Evolutionary conservation across 2,329 filamentous ascomycete species (phyloP).

Genomic region (Claviceps digitariae): DNA sequence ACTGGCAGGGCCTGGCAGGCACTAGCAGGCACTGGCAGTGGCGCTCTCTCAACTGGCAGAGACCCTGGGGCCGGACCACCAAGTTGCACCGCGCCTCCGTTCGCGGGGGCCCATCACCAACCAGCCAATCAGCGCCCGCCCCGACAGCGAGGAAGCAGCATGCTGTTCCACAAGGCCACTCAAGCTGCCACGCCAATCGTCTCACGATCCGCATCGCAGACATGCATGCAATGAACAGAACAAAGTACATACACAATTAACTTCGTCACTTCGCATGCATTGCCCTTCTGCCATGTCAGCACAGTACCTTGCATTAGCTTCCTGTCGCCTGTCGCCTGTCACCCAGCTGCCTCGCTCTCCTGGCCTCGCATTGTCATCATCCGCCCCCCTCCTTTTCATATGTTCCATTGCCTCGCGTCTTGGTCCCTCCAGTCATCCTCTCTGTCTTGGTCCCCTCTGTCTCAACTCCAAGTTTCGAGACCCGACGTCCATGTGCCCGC

Average conservation of each 20-base stretch:
- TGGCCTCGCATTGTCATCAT: background rate
- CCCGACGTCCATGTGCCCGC: background rate
- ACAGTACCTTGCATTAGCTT: background rate
- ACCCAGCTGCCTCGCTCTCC: background rate
- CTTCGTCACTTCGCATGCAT: background rate
- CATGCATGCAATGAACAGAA: no score
- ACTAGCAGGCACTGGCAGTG: background rate
- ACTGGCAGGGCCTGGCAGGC: background rate
- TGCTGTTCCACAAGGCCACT: background rate
- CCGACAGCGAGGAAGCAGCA: background rate
- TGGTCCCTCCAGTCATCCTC: no score
- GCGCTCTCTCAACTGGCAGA: no score
- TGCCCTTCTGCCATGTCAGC: background rate
- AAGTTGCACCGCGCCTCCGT: slow-evolving; percentile 19
- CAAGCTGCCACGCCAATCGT: background rate
- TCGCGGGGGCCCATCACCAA: background rate
- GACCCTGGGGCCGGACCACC: background rate
- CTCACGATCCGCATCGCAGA: no score
- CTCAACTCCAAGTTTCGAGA: no score
- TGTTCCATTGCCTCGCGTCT: background rate
- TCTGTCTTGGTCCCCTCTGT: no score
- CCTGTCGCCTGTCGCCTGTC: background rate
- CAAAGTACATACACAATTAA: no score
- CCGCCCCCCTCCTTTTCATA: background rate
- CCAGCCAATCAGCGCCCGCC: background rate